phyloP scores from a whole-genome alignment of 441 rosid species.

The Metrosideros polymorpha region DNA sequence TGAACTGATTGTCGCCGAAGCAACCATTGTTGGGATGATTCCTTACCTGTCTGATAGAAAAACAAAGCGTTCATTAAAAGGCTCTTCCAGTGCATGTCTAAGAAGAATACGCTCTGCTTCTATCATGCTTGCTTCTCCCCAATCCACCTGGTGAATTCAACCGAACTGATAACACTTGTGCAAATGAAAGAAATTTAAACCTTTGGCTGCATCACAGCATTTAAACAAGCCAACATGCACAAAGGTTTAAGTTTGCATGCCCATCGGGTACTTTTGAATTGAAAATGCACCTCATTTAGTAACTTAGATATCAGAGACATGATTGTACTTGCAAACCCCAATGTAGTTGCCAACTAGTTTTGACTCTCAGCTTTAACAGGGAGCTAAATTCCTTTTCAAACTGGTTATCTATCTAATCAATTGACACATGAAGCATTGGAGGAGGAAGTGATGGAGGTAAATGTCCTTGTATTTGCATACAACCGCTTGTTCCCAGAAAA shows the following conservation, averaged over 20 bases:
- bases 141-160: constrained; percentile 62
- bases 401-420: no score
- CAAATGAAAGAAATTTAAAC: neutral
- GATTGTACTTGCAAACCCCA: neutral
- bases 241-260: neutral
- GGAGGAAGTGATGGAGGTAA: neutral
- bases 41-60: constrained; percentile 92
- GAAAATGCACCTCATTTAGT: neutral
- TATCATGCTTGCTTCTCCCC: constrained; percentile 97
- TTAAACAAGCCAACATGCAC: neutral
- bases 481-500: neutral
- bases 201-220: neutral
- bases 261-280: neutral
- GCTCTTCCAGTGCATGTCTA: constrained; percentile 78
- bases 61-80: constrained; percentile 68
- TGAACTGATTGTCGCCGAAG: neutral
- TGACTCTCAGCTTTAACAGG: no score
- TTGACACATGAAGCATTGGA: no score
- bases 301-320: neutral
- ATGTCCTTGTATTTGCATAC: neutral
- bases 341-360: neutral
- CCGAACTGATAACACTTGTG: constrained; percentile 1
- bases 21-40: neutral
- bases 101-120: constrained; percentile 92
- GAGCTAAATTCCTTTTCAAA: no score